Base-by-base conservation (phyloP, 2,329 filamentous ascomycete species). In the Chlorencoelia australis region DNA sequence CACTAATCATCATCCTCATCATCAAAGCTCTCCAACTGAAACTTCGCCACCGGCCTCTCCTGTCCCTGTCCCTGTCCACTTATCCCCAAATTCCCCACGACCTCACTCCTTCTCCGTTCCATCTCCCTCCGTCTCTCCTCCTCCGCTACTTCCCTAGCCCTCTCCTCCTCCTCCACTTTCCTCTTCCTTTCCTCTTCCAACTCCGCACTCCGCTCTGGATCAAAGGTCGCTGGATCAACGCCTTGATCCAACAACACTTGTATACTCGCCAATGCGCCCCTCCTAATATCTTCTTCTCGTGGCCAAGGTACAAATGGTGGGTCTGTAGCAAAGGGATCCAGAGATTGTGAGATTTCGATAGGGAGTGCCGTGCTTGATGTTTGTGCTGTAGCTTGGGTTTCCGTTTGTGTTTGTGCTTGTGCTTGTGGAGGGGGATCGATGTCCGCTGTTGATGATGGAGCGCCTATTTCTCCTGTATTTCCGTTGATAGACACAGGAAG, bases 251-350 rank as follows among this genome's bases (percentile, higher is more conserved):
- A 47, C 43, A 85, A 67, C 16, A 67, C 60, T 50, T 86, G 77
- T 29, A 75, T 70, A 7, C 66, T 64, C 0, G 76, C 79, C 27
- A 93, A 64, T 2, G 77, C 76, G 22, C 85, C 83, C 11, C 65
- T 63, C 20, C 75, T 71, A 44, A 91, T 83, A 41, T 75, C 71
- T 20, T 79, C 73, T 44, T 84, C 76, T 18, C 65, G 66, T 1
- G 84, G 84, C 84, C 84, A 93, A 1, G 85, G 84, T 30, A 76
- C 69, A 62, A 87, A 93, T n/a, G 65, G 53, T 24, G 69, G 53
- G 7, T 70, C 67, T 7, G 30, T 15, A 7, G 67, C 67, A 13
- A 69, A 58, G 0, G 74, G 71, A 50, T 81, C 76, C 30, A 69
- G 49, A 48, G 54, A 61, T 30, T 53, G 50, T 28, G 56, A 52